phyloP scores from a whole-genome alignment of 1,284 basidiomycete species.

The Tetrapyrgos nigripes region DNA sequence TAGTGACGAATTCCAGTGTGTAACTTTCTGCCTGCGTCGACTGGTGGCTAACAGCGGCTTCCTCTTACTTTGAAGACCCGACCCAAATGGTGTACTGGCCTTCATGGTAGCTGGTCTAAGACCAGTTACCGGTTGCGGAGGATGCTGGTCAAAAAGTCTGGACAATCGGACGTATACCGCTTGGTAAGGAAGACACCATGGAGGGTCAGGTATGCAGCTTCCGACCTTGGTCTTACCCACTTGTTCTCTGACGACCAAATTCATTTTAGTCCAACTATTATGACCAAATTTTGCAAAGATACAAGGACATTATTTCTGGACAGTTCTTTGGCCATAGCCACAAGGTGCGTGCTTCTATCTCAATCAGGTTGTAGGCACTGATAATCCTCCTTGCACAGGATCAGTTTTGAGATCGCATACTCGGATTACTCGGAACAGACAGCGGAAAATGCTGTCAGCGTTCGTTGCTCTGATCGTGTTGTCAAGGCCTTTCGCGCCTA shows the following conservation, averaged over 20 bases:
- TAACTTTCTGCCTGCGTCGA: constrained; percentile 1
- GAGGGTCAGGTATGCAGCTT: constrained; percentile 41
- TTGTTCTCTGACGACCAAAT: not conserved
- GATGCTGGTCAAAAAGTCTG: constrained; percentile 57
- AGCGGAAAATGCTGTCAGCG: constrained; percentile 53
- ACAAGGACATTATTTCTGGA: constrained; percentile 59
- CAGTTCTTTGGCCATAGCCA: constrained; percentile 56
- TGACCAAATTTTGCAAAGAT: constrained; percentile 61
- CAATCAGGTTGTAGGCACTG: not conserved
- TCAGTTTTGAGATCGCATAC: constrained; percentile 62
- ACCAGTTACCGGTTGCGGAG: constrained; percentile 59
- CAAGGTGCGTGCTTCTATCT: constrained; percentile 20
- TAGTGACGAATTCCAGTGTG: constrained; percentile 47
- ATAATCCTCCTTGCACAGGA: constrained; percentile 38
- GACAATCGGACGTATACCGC: constrained; percentile 58
- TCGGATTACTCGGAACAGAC: constrained; percentile 55
- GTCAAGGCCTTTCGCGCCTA: no score
- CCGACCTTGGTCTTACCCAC: no score
- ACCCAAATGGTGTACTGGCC: constrained; percentile 47
- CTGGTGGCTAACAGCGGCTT: not conserved
- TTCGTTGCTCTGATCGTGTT: constrained; percentile 50
- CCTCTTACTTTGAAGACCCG: constrained; percentile 28
- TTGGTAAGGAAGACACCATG: constrained; percentile 52
- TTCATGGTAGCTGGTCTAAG: no score
- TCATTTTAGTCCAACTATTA: constrained; percentile 55